phyloP scores from a whole-genome alignment of 495 filamentous ascomycete species.

The Tuber borchii region DNA sequence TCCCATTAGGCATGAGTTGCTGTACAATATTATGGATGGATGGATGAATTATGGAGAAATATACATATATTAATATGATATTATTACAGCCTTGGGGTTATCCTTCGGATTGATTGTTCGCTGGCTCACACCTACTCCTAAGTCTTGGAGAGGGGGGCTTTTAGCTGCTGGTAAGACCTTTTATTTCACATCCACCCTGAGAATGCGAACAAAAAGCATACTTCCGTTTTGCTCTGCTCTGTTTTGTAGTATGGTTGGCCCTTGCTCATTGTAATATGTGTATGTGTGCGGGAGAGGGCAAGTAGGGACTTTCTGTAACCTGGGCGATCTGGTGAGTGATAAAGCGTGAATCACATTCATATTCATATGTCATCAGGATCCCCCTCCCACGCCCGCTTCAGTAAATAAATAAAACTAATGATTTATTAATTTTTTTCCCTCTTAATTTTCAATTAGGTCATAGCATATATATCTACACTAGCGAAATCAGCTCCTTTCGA shows the following conservation, averaged over 20 bases:
- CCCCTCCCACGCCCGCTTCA: not conserved
- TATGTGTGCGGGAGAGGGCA: not conserved
- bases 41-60: not conserved
- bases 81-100: constrained; percentile 27
- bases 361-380: constrained; percentile 5
- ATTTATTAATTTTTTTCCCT: constrained; percentile 11
- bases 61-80: not conserved
- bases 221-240: not conserved
- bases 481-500: constrained; percentile 37
- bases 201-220: constrained; percentile 1
- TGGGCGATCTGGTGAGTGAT: constrained; percentile 38
- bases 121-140: constrained; percentile 38
- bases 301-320: constrained; percentile 34
- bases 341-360: constrained; percentile 6
- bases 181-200: not conserved
- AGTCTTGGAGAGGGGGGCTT: constrained; percentile 38
- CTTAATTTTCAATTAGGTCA: constrained; percentile 25
- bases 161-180: constrained; percentile 37
- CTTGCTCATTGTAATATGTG: not conserved
- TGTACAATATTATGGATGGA: not conserved
- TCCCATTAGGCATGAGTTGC: not conserved
- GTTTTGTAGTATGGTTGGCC: not conserved
- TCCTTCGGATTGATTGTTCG: constrained; percentile 35
- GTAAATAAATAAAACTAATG: not conserved
- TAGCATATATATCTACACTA: constrained; percentile 37